Conservation (phyloP, 495 filamentous ascomycete genomes). For the Lepidopterella palustris region DNA sequence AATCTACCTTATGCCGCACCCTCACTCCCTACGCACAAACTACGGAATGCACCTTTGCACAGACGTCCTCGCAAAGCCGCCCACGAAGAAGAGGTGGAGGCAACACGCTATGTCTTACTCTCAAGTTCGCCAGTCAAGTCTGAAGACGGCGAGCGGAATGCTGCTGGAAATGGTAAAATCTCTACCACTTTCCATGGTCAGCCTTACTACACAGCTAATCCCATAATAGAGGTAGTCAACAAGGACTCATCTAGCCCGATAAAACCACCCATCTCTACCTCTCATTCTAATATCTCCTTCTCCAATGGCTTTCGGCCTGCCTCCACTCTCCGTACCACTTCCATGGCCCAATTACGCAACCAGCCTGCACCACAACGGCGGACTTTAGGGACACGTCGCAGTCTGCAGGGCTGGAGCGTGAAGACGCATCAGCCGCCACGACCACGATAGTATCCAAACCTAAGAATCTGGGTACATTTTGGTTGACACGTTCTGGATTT, state of each 20-base stretch:
- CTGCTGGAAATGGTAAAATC: background rate
- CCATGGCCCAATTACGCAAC: conserved; percentile 38
- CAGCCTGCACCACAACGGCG: conserved; percentile 36
- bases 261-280: background rate
- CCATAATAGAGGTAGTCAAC: background rate
- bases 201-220: background rate
- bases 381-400: conserved; percentile 54
- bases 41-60: conserved; percentile 23
- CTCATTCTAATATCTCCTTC: conserved; percentile 1
- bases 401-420: conserved; percentile 44
- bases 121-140: conserved; percentile 41
- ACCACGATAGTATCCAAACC: conserved; percentile 1
- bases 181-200: background rate
- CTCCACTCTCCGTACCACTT: conserved; percentile 49
- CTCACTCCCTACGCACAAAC: conserved; percentile 25
- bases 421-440: conserved; percentile 16
- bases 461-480: too few relatives aligned
- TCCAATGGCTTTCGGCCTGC: conserved; percentile 35
- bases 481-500: too few relatives aligned
- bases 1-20: conserved; percentile 3
- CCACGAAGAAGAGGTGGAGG: conserved; percentile 5
- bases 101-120: conserved; percentile 38
- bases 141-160: conserved; percentile 3
- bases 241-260: conserved; percentile 2
- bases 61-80: conserved; percentile 10